phyloP scores from a whole-genome alignment of 108 stramenopile species.

The Aurantiochytrium sp. region DNA sequence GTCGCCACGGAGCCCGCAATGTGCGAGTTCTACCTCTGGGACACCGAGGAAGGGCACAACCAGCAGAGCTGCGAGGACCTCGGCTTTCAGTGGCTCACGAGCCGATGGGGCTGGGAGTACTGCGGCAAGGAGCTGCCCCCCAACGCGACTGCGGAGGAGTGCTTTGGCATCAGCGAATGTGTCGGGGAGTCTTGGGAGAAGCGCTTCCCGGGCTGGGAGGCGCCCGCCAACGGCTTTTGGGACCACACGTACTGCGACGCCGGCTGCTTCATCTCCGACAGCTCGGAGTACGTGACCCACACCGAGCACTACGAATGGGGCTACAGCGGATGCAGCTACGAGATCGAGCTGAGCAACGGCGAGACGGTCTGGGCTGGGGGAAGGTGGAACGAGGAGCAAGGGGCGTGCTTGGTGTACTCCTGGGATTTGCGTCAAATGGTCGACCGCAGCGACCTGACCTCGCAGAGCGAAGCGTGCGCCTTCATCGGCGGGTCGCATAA shows the following conservation, averaged over 20 bases:
- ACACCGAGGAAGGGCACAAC: not conserved
- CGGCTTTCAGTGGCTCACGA: not conserved
- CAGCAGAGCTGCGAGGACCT: not conserved
- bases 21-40: not conserved
- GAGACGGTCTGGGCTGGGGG: not conserved
- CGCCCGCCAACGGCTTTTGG: not conserved
- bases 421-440: not conserved
- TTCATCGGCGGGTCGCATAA: not conserved
- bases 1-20: not conserved
- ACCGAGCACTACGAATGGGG: not conserved
- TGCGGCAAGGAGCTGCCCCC: not conserved
- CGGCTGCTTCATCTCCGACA: not conserved
- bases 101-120: not conserved
- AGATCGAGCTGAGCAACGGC: not conserved
- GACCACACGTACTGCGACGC: not conserved
- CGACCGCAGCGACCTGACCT: not conserved
- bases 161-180: not conserved
- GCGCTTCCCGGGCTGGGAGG: not conserved
- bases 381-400: not conserved
- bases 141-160: not conserved
- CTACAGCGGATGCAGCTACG: not conserved
- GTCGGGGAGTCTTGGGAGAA: not conserved
- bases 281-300: not conserved
- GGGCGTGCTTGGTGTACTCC: not conserved
- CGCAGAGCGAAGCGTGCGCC: not conserved